Base-by-base conservation (phyloP, 345 rosid species). In the Lepidium africanum region DNA sequence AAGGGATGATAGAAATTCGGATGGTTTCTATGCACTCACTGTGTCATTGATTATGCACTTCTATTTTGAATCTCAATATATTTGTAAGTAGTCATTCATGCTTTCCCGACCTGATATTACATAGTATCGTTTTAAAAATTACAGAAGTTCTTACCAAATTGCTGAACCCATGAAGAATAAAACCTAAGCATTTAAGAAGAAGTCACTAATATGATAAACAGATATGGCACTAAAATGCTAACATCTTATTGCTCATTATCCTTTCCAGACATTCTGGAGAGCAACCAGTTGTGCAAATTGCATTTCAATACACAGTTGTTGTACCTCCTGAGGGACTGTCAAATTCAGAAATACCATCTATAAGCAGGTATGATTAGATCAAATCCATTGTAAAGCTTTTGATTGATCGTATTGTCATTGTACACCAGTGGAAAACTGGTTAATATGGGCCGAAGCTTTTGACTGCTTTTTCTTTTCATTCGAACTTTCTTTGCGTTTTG, bases 241-340 rank as follows among this genome's bases (percentile, higher is more conserved):
- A 71, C 42, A 45, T 60, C 10, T 69, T 6, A 48, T 68, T 25
- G 12, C 33, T 53, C 17, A 11, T 40, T 38, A 49, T 64, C 58
- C 69, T 69, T 74, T 75, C 47, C 85, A 94, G 99, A 60, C 86
- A 87, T 77, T 36, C 87, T 11, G 78, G 88, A 35, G 97, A 94
- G 69, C 95, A 86, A 75, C 99, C 97, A 3, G 85, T 85, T 43
- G 70, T 94, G 71, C 99, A 94, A 79, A 89, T 91, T 71, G 99
- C 96, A 40, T 94, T 94, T 81, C 97, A 89, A 72, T 94, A 94
- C 76, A 82, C 97, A 27, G 90, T 89, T 53, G 83, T 91, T 41
- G 95, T 82, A 67, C 90, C 95, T 41, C 95, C 96, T 7, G 91
- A 91, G 75, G 96, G 85, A 62, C 86, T 77, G 58, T 58, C 90